Percentiles rank a stretch among this genome's conserved stretches.
Evolutionary conservation across 2,329 filamentous ascomycete genomes (phyloP).

Genomic region (Aspergillus ruber): DNA sequence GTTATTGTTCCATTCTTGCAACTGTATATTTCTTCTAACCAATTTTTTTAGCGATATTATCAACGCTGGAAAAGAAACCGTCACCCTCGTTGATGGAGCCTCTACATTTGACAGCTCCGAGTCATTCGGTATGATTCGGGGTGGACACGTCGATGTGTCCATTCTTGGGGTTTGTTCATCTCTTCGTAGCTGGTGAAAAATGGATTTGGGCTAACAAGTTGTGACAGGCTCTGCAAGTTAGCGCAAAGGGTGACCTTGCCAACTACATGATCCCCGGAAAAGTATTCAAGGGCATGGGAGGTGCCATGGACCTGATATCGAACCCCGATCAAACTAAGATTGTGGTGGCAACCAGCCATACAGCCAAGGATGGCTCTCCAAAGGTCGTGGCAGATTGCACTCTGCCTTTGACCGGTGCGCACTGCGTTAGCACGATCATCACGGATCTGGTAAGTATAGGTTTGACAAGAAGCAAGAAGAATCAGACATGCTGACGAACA

Average conservation of each 20-base stretch:
- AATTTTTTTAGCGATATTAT: conserved; percentile 56
- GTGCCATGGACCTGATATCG: conserved; percentile 66
- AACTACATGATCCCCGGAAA: conserved; percentile 91
- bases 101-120: conserved; percentile 73
- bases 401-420: conserved; percentile 60
- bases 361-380: conserved; percentile 60
- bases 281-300: conserved; percentile 79
- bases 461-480: background rate
- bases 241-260: conserved; percentile 69
- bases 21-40: background rate
- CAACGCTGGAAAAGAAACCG: conserved; percentile 83
- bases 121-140: conserved; percentile 81
- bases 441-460: conserved; percentile 59
- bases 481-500: background rate
- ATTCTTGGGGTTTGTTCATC: conserved; percentile 58
- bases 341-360: conserved; percentile 64
- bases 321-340: conserved; percentile 68
- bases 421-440: conserved; percentile 65
- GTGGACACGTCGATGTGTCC: conserved; percentile 75
- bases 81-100: conserved; percentile 70
- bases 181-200: background rate
- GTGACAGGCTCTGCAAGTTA: conserved; percentile 63
- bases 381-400: conserved; percentile 61
- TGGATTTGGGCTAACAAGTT: background rate
- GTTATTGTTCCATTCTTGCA: conserved; percentile 1